phyloP scores from a whole-genome alignment of 2,329 filamentous ascomycete genomes.

The Penicillium sp. region DNA sequence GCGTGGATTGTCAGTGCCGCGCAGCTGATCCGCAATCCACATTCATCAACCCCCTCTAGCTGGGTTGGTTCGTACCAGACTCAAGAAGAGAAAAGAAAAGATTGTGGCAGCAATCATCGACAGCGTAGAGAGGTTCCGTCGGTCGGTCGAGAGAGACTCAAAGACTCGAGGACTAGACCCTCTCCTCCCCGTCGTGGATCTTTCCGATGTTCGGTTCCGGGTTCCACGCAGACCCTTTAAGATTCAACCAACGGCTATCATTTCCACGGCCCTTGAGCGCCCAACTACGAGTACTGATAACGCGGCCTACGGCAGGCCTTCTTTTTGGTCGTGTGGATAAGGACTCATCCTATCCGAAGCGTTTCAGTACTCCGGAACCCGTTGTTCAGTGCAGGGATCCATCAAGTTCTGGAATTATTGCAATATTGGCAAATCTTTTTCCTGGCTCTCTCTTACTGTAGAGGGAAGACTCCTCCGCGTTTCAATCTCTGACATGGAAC shows the following conservation, averaged over 20 bases:
- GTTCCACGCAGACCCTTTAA: background rate
- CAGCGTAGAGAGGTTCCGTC: background rate
- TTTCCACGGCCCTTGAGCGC: constrained; percentile 1
- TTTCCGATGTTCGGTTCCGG: constrained; percentile 10
- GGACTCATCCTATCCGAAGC: constrained; percentile 12
- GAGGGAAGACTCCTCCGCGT: constrained; percentile 15
- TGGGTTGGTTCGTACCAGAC: background rate
- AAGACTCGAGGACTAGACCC: background rate
- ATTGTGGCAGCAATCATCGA: background rate
- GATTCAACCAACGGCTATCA: constrained; percentile 3
- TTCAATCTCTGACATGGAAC: constrained; percentile 25
- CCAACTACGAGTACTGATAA: constrained; percentile 4
- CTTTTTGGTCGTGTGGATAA: constrained; percentile 12
- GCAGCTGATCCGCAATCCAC: constrained; percentile 13
- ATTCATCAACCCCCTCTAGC: background rate
- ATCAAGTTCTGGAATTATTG: background rate
- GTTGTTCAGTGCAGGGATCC: constrained; percentile 20
- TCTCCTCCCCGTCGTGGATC: background rate
- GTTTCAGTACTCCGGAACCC: constrained; percentile 24
- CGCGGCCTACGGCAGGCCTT: background rate
- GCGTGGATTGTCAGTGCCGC: constrained; percentile 1
- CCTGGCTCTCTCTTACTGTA: constrained; percentile 12
- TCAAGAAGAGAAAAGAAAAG: background rate
- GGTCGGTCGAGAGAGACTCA: background rate
- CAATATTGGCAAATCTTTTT: background rate